Percentiles rank a stretch among this genome's conserved stretches.
Conservation (phyloP, 2,329 filamentous ascomycete species). For the Sclerotinia trifoliorum region DNA sequence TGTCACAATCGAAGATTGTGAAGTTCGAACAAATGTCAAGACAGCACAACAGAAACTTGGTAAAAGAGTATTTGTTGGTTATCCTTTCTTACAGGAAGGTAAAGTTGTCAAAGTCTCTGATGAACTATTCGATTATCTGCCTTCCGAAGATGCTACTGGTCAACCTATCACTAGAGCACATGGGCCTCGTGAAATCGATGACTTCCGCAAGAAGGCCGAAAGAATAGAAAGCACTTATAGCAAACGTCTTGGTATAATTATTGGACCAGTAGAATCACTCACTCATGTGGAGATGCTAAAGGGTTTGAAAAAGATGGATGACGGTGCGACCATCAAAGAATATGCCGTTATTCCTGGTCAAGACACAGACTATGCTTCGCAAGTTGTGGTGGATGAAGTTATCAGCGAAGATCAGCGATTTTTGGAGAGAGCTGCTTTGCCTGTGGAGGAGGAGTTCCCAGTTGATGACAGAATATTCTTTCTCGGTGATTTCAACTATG, state of each 20-base stretch:
- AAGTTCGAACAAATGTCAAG: slow-evolving; percentile 66
- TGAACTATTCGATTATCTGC: slow-evolving; percentile 84
- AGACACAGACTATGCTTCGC: slow-evolving; percentile 86
- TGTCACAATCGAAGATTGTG: slow-evolving; percentile 75
- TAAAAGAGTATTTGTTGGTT: slow-evolving; percentile 84
- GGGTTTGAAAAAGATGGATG: slow-evolving; percentile 84
- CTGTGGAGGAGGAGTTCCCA: slow-evolving; percentile 90
- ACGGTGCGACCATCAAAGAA: slow-evolving; percentile 88
- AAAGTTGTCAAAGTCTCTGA: slow-evolving; percentile 87
- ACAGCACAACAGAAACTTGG: slow-evolving; percentile 78
- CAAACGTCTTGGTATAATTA: slow-evolving; percentile 84
- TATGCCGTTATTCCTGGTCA: slow-evolving; percentile 83
- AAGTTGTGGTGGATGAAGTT: slow-evolving; percentile 86
- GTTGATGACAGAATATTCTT: slow-evolving; percentile 83
- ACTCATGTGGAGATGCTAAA: slow-evolving; percentile 93
- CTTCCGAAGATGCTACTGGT: slow-evolving; percentile 60
- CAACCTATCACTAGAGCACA: slow-evolving; percentile 70
- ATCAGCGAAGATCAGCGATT: slow-evolving; percentile 90
- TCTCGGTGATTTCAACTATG: slow-evolving; percentile 89
- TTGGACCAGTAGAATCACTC: slow-evolving; percentile 82
- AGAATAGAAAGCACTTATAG: slow-evolving; percentile 85
- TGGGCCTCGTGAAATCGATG: slow-evolving; percentile 70
- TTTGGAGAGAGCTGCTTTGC: slow-evolving; percentile 81
- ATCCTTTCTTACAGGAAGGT: slow-evolving; percentile 92
- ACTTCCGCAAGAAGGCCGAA: slow-evolving; percentile 80